phyloP scores from a whole-genome alignment of 495 filamentous ascomycete genomes.

The Gamarada debralockiae region DNA sequence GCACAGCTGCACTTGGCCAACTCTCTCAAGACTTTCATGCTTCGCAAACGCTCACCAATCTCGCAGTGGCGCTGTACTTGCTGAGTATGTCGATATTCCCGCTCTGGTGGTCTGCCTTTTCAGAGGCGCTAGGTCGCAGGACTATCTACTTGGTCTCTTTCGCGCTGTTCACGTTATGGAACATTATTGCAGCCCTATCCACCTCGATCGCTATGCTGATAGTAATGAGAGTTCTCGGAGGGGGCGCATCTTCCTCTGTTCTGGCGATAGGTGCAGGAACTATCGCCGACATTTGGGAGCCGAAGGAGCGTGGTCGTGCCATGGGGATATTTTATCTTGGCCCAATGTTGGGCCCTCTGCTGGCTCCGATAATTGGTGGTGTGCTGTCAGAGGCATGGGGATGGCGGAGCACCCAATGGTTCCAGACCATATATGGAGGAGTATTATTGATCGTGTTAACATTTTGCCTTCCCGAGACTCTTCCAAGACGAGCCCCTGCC shows the following conservation, averaged over 20 bases:
- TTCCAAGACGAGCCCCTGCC: conserved; percentile 30
- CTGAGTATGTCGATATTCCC: conserved; percentile 86
- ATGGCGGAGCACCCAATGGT: conserved; percentile 89
- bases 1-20: conserved; percentile 63
- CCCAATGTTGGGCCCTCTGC: conserved; percentile 77
- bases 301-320: conserved; percentile 71
- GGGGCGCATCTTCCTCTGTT: conserved; percentile 81
- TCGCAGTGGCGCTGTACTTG: conserved; percentile 88
- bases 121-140: conserved; percentile 75
- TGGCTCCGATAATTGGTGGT: conserved; percentile 86
- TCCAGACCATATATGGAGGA: conserved; percentile 73
- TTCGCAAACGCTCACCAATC: conserved; percentile 69
- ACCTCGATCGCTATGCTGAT: conserved; percentile 81
- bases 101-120: conserved; percentile 93
- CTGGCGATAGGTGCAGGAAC: conserved; percentile 93
- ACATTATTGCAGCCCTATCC: conserved; percentile 66
- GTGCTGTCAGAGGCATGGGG: conserved; percentile 64
- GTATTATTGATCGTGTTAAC: conserved; percentile 57
- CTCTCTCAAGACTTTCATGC: conserved; percentile 63
- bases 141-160: conserved; percentile 87
- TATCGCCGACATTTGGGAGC: conserved; percentile 89
- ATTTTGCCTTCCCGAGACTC: conserved; percentile 69
- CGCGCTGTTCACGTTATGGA: conserved; percentile 73
- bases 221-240: conserved; percentile 75
- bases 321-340: conserved; percentile 94